Evolutionary conservation across 306 rosid genomes (phyloP), one percentile per base, ranked within the genome.

Genomic region (Cucumis melo): DNA sequence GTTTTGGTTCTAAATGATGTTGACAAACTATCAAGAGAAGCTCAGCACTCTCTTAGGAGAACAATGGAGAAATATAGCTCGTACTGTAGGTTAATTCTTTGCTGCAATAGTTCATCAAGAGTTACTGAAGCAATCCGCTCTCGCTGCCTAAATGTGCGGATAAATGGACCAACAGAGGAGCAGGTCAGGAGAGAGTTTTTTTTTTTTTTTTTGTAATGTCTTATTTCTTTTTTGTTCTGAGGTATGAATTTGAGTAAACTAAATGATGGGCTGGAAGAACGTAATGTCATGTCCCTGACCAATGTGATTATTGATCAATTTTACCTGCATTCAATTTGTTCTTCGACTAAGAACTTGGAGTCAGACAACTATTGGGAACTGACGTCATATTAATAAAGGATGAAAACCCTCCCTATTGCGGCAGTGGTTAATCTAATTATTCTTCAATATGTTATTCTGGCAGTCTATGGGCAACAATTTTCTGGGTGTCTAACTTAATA

Each of bases 121-220:
- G 97, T 94, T 53, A 90, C 93, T 51, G 97, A 94, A 89, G 98
- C 98, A 72, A 91, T 94, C 79, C 89, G 97, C 73, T 94, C 98
- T 59, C 89, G 98, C 39, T 94, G 98, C 87, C 87, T 94, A 32
- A 94, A 90, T 82, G 89, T 90, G 75, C 89, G 92, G 81, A 86
- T 94, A 81, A 90, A 92, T 72, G 95, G 92, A 62, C 97, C 97
- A 21, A 81, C 85, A 53, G 97, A 89, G 72, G 91, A 94, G 48
- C 87, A 94, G 97, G 98, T 89, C 36, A 48, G 75, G 34, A 71
- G 41, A 48, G 20, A 3, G 14, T 6, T 2, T 46, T 50, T 15
- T 1, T 15, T 16, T 51, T 5, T 15, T 16, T 51, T 24, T 71
- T 68, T 42, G 74, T 20, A 67, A 20, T 23, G 56, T 42, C 27